Conservation (phyloP, 192 early-diverging fungal genomes). For the Chytriomyces sp. region DNA sequence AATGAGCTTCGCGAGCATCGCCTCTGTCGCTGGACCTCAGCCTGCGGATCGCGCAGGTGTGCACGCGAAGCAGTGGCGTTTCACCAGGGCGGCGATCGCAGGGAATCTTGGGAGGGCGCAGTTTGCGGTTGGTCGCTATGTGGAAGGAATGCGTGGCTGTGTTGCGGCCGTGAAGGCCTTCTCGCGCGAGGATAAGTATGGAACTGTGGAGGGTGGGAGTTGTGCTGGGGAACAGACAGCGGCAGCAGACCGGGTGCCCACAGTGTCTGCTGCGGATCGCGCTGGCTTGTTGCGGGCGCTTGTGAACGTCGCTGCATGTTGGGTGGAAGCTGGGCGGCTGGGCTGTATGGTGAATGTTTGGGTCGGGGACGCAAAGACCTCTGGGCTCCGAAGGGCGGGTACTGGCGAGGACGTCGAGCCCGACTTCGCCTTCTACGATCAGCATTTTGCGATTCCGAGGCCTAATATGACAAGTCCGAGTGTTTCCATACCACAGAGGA, state of each 20-base stretch:
- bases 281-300: neutral
- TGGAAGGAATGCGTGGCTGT: constrained; percentile 3
- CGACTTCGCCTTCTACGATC: neutral
- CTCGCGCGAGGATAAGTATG: neutral
- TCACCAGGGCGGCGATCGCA: neutral
- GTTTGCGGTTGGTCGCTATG: constrained; percentile 8
- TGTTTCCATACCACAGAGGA: neutral
- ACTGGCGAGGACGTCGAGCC: neutral
- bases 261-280: neutral
- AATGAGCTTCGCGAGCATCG: neutral
- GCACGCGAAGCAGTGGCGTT: constrained; percentile 6
- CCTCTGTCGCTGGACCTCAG: constrained; percentile 17
- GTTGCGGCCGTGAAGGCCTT: neutral
- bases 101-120: constrained; percentile 9
- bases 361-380: neutral
- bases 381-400: neutral
- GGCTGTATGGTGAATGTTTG: neutral
- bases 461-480: neutral
- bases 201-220: too few species aligned
- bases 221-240: neutral
- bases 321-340: constrained; percentile 10
- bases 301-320: constrained; percentile 15
- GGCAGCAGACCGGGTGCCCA: neutral
- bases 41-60: neutral
- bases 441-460: neutral